Evolutionary conservation across 768 basidiomycete species (phyloP).

Genomic region (Clathrus columnatus): DNA sequence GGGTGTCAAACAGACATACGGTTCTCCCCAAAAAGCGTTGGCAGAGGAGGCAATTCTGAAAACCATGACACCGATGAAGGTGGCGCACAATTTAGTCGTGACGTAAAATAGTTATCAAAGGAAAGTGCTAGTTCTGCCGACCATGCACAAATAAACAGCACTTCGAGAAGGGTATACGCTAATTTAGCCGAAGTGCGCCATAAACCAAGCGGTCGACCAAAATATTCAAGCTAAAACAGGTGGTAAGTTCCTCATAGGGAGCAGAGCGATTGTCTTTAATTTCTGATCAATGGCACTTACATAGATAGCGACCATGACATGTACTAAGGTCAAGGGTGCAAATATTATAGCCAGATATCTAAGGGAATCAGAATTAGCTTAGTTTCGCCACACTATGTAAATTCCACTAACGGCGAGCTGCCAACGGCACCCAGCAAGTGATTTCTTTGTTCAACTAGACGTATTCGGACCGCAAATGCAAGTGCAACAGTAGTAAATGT

Average conservation of each 20-base stretch:
- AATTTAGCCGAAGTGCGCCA: conserved; percentile 87
- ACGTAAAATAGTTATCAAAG: conserved; percentile 91
- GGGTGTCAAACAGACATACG: conserved; percentile 24
- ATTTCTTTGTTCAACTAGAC: conserved; percentile 42
- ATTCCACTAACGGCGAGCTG: conserved; percentile 59
- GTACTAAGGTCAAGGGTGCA: conserved; percentile 70
- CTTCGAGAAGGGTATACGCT: conserved; percentile 78
- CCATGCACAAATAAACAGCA: conserved; percentile 91
- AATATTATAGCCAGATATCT: conserved; percentile 82
- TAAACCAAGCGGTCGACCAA: conserved; percentile 83
- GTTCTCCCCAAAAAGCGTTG: conserved; percentile 31
- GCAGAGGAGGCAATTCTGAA: conserved; percentile 45
- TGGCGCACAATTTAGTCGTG: conserved; percentile 67
- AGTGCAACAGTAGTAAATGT: conserved; percentile 72
- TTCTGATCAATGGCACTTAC: conserved; percentile 41
- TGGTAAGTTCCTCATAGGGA: conserved; percentile 10
- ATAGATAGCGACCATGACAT: conserved; percentile 82
- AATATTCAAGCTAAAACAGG: conserved; percentile 70
- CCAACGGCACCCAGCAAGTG: conserved; percentile 64
- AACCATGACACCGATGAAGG: conserved; percentile 62
- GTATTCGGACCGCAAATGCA: conserved; percentile 70
- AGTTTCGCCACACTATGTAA: neutral
- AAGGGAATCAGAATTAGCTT: neutral
- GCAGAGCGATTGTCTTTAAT: conserved; percentile 1
- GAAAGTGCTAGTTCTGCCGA: conserved; percentile 79